Percentiles rank a stretch among this genome's conserved stretches.
These are phyloP conservation scores for Rhizopus stolonifer DNA, from an alignment of 371 early-diverging fungal genomes.

Conservation along the genomic window DNA sequence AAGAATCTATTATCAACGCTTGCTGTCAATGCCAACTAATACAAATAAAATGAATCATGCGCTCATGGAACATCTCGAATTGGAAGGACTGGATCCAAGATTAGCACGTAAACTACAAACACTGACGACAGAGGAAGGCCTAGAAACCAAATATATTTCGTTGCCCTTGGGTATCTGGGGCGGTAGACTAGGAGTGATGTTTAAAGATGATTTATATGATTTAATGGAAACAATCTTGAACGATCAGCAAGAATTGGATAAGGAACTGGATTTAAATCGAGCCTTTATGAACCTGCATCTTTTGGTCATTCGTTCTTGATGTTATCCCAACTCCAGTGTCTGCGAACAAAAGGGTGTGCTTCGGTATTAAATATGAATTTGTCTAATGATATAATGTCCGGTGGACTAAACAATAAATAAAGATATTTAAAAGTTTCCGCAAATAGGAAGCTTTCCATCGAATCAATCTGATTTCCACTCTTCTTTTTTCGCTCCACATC, in stretches of 20 bases:
- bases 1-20: constrained; percentile 37
- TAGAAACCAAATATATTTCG: constrained; percentile 37
- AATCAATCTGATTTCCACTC: constrained; percentile 30
- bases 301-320: constrained; percentile 4
- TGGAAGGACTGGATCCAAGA: constrained; percentile 32
- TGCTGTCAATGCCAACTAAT: constrained; percentile 20
- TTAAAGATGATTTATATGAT: constrained; percentile 37
- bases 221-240: constrained; percentile 27
- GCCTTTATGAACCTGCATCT: constrained; percentile 46
- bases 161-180: constrained; percentile 49
- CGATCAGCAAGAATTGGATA: constrained; percentile 19
- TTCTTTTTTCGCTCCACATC: constrained; percentile 52
- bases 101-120: constrained; percentile 32
- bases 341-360: constrained; percentile 58
- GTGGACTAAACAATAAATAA: constrained; percentile 74
- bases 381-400: constrained; percentile 61
- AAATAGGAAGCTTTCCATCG: constrained; percentile 73
- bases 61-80: constrained; percentile 13
- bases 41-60: background rate
- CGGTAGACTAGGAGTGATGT: constrained; percentile 43
- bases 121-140: background rate
- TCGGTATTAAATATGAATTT: constrained; percentile 74
- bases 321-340: constrained; percentile 17
- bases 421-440: constrained; percentile 90
- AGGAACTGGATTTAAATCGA: constrained; percentile 35